Evolutionary conservation across 2,329 filamentous ascomycete genomes (phyloP), one percentile per base, ranked within the genome.

Genomic region (Cladosporium velox): DNA sequence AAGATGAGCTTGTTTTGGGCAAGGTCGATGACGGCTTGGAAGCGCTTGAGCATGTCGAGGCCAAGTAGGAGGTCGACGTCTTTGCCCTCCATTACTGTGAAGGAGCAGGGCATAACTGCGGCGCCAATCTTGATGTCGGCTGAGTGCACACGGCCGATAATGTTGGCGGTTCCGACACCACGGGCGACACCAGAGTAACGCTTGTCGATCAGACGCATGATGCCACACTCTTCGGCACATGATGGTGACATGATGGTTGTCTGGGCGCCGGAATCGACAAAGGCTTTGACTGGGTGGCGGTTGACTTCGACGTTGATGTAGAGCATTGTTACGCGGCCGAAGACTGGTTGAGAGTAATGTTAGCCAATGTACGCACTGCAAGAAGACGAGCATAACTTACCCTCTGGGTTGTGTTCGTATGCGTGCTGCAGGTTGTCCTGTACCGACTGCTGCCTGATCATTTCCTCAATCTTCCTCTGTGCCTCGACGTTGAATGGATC

Each of bases 21-120:
- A 14, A 99, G 85, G 77, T 99, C 95, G 74, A 99, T 94, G 72
- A 86, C 91, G 41, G 94, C 95, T 79, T 97, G 94, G 79, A 98
- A 93, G 47, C 95, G 88, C 81, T 96, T 97, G 68, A 99, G 85
- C 92, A 99, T 99, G 78, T 99, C 95, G 51, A 99, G 82, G 3
- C 95, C 95, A 14, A 99, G 87, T 2, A 99, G 86, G 21, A 99
- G 84, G 77, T 98, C 95, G 28, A 99, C 95, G 62, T 92, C 89
- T 79, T 98, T 99, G 70, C 95, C 95, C 81, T 99, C 95, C 95
- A 99, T 99, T 75, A 99, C 95, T 3, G 95, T 99, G 78, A 99
- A 99, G 67, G 93, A 95, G 81, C 93, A 98, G 2, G 94, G 90
- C 72, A 99, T 84, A 76, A 92, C 93, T 68, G 94, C 87, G 51